Evolutionary conservation across 2,329 filamentous ascomycete genomes (phyloP).

Genomic region (Daldinia sp.): DNA sequence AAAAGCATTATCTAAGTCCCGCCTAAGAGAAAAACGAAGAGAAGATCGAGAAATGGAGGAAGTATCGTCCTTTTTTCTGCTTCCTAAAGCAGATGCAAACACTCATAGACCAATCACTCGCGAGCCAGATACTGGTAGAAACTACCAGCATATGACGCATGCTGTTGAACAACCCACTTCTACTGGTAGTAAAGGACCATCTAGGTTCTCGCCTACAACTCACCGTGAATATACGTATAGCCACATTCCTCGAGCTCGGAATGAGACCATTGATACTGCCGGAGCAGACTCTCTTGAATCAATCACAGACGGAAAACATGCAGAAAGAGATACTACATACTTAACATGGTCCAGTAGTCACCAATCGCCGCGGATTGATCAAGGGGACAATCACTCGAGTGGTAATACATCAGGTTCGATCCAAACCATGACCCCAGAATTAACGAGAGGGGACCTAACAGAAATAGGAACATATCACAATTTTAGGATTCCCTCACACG

Average conservation of each 20-base stretch:
- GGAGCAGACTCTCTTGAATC: slow-evolving; percentile 1
- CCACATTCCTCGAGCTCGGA: not conserved
- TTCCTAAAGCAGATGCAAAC: slow-evolving; percentile 27
- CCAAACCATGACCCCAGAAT: slow-evolving; percentile 42
- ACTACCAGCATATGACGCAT: slow-evolving; percentile 22
- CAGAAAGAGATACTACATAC: slow-evolving; percentile 43
- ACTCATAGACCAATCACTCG: slow-evolving; percentile 13
- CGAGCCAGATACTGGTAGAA: slow-evolving; percentile 12
- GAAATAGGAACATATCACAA: slow-evolving; percentile 46
- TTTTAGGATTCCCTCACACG: slow-evolving; percentile 42
- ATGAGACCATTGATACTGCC: slow-evolving; percentile 5
- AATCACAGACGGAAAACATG: slow-evolving; percentile 21
- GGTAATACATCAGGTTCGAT: slow-evolving; percentile 21
- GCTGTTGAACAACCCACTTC: not conserved
- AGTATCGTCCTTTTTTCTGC: slow-evolving; percentile 54
- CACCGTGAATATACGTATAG: not conserved
- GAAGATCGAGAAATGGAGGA: slow-evolving; percentile 53
- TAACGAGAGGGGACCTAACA: slow-evolving; percentile 38
- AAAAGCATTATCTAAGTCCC: slow-evolving; percentile 44
- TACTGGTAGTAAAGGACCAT: not conserved
- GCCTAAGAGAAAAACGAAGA: slow-evolving; percentile 45
- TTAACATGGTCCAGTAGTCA: slow-evolving; percentile 49
- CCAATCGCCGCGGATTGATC: slow-evolving; percentile 28
- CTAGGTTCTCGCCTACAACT: not conserved
- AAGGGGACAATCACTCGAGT: slow-evolving; percentile 2